phyloP scores from a whole-genome alignment of 495 filamentous ascomycete species.

The Daldinia bambusicola region DNA sequence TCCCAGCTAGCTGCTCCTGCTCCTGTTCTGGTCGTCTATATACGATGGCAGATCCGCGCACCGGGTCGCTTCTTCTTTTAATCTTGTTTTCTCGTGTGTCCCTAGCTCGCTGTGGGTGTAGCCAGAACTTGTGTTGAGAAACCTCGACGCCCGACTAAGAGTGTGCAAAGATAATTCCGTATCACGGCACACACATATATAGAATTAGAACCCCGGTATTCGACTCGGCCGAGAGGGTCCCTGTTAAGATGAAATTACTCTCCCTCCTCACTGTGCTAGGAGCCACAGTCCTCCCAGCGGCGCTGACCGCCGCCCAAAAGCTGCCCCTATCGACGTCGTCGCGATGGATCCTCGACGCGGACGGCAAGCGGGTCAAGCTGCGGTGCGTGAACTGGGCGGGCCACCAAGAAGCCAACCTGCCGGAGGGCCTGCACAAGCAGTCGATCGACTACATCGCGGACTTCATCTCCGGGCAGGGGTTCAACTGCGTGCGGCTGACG shows the following conservation, averaged over 20 bases:
- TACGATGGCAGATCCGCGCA: constrained; percentile 7
- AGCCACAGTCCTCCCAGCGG: constrained; percentile 44
- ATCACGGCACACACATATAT: constrained; percentile 1
- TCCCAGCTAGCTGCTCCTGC: background rate
- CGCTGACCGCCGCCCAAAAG: constrained; percentile 37
- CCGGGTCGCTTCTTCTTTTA: constrained; percentile 16
- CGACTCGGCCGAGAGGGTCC: background rate
- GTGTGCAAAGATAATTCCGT: constrained; percentile 16
- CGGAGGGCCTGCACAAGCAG: constrained; percentile 62
- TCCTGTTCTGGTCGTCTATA: constrained; percentile 19
- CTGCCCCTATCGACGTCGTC: constrained; percentile 58
- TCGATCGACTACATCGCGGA: constrained; percentile 53
- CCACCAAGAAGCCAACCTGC: constrained; percentile 60
- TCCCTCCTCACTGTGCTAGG: constrained; percentile 33
- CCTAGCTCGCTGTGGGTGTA: background rate
- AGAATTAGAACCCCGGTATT: background rate
- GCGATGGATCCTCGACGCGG: constrained; percentile 62
- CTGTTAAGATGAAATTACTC: constrained; percentile 42
- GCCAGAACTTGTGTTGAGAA: constrained; percentile 9
- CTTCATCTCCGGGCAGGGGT: constrained; percentile 56
- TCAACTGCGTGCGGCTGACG: constrained; percentile 66
- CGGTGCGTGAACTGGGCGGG: constrained; percentile 64
- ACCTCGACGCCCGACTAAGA: background rate
- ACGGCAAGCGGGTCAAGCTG: constrained; percentile 59
- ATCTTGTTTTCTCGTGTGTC: background rate